Percentiles rank a stretch among this genome's conserved stretches.
Evolutionary conservation across 2,329 filamentous ascomycete species (phyloP).

Genomic region (Tolypocladium nubicola): DNA sequence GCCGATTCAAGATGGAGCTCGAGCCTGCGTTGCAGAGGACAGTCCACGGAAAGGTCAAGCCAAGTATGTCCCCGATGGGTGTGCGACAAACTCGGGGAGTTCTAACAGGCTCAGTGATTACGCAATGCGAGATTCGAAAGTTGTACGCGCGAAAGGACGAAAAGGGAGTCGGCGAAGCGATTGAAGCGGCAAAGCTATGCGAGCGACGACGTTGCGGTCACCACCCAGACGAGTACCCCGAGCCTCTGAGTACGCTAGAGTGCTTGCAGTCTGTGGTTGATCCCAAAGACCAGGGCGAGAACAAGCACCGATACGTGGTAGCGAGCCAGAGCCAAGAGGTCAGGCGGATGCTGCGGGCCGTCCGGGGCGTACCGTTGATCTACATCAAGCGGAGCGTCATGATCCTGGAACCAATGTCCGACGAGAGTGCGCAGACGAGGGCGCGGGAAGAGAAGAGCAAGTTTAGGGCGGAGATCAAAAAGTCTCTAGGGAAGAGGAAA

Average conservation of each 20-base stretch:
- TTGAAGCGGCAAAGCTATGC: conserved; percentile 62
- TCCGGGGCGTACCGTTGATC: conserved; percentile 64
- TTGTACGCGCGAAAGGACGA: conserved; percentile 55
- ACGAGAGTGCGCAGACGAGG: conserved; percentile 50
- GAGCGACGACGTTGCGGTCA: conserved; percentile 73
- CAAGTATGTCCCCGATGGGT: conserved; percentile 41
- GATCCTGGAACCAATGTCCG: conserved; percentile 61
- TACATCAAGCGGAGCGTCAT: conserved; percentile 74
- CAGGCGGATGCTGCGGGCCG: conserved; percentile 50
- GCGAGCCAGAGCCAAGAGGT: conserved; percentile 61
- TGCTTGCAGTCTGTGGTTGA: conserved; percentile 70
- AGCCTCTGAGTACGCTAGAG: conserved; percentile 58
- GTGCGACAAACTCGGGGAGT: not conserved
- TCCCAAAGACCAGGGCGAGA: conserved; percentile 58
- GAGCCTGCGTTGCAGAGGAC: conserved; percentile 65
- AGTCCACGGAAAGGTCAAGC: conserved; percentile 79
- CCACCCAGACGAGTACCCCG: conserved; percentile 58
- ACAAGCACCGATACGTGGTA: conserved; percentile 72
- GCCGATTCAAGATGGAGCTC: conserved; percentile 85
- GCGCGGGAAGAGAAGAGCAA: conserved; percentile 63
- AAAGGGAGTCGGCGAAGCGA: conserved; percentile 45
- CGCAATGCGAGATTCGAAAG: conserved; percentile 71
- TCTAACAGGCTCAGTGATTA: conserved; percentile 49
- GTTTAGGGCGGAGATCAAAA: conserved; percentile 59
- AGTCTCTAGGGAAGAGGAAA: conserved; percentile 38